Evolutionary conservation across 2,329 filamentous ascomycete species (phyloP).

Genomic region (Huntiella bhutanensis): DNA sequence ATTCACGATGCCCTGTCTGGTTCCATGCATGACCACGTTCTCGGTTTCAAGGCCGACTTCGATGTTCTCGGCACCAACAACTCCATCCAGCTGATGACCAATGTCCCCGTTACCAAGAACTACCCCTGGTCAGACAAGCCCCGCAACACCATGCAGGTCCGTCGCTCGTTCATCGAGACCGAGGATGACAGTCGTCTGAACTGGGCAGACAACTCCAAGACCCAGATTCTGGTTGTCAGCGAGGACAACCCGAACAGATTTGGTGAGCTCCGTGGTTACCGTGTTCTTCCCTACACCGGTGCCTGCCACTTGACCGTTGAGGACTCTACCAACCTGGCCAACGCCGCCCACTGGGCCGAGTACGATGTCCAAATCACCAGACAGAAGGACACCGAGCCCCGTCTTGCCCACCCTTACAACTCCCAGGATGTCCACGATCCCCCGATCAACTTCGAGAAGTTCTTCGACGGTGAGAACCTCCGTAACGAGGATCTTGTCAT

Average conservation of each 20-base stretch:
- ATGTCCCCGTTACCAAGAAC: conserved; percentile 17
- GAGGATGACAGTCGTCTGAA: conserved; percentile 16
- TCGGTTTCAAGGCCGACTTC: conserved; percentile 24
- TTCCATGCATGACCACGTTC: conserved; percentile 22
- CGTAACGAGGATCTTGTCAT: conserved; percentile 23
- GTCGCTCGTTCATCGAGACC: conserved; percentile 13
- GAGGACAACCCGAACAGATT: conserved; percentile 26
- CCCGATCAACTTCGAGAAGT: conserved; percentile 26
- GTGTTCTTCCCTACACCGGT: conserved; percentile 20
- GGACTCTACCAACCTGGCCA: conserved; percentile 22
- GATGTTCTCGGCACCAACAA: conserved; percentile 21
- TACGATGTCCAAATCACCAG: conserved; percentile 27
- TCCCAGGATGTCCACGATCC: conserved; percentile 22
- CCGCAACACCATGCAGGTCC: conserved; percentile 19
- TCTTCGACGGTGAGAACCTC: conserved; percentile 18
- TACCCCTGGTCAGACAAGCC: conserved; percentile 22
- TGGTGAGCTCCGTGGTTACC: conserved; percentile 28
- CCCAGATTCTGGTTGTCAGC: conserved; percentile 27
- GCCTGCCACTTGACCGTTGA: conserved; percentile 25
- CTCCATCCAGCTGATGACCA: conserved; percentile 18
- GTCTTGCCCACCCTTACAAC: conserved; percentile 19
- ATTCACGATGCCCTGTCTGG: conserved; percentile 19
- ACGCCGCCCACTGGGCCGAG: conserved; percentile 22
- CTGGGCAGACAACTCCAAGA: conserved; percentile 25
- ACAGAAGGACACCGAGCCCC: conserved; percentile 25